Evolutionary conservation across 306 rosid genomes (phyloP), one percentile per base, ranked within the genome.

Genomic region (Cyclanthera cordifolia): DNA sequence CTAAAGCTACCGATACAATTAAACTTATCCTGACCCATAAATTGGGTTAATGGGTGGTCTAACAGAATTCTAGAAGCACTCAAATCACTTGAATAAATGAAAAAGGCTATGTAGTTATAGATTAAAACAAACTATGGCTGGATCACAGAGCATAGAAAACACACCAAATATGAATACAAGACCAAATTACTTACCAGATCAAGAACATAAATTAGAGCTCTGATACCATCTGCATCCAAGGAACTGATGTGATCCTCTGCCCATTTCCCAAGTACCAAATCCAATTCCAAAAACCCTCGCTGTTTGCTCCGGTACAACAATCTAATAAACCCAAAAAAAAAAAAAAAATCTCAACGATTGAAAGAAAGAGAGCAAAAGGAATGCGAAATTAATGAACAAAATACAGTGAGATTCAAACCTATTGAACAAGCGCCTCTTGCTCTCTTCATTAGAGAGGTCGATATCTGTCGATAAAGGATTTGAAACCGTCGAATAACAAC

Each of bases 181-280:
- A 60, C 45, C 2, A 43, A 39, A 55, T 76, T 75, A 92, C 7
- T 37, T 37, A 37, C 96, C 87, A 89, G 46, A 73, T 92, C 88
- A 58, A 92, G 90, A 67, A 92, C 87, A 73, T 76, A 79, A 69
- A 83, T 28, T 21, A 92, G 93, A 82, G 84, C 72, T 79, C 67
- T 79, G 70, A 92, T 70, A 32, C 84, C 84, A 65, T 46, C 72
- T 61, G 88, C 94, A 82, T 89, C 91, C 86, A 92, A 73, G 28
- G 95, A 78, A 67, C 75, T 82, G 41, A 92, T 75, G 58, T 92
- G 76, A 24, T 89, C 84, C 82, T 89, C 86, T 3, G 89, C 96
- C 98, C 98, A 92, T 76, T 89, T 89, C 8, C 98, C 98, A 21
- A 92, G 86, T 53, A 92, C 74, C 90, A 92, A 84, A 77, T 92